Conservation (phyloP, 2,329 filamentous ascomycete species). For the Magnaporthiopsis rhizophila region DNA sequence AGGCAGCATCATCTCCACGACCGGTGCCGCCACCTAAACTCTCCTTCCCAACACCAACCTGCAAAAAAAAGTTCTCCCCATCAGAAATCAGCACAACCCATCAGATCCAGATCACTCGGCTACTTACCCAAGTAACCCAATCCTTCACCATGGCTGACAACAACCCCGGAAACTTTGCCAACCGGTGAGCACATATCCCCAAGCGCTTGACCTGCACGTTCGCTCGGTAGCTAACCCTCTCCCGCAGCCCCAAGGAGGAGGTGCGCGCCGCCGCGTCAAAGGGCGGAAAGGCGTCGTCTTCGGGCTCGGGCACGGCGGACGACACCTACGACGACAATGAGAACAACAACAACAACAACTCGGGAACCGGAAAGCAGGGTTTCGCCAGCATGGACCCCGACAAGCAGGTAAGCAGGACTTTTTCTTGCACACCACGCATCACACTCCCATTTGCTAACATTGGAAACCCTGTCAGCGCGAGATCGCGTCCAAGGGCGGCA, state of each 20-base stretch:
- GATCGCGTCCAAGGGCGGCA: conserved; percentile 47
- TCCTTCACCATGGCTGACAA: conserved; percentile 16
- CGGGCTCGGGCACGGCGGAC: no score
- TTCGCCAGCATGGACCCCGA: conserved; percentile 28
- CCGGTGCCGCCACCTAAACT: background rate
- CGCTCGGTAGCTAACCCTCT: background rate
- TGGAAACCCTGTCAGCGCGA: conserved; percentile 28
- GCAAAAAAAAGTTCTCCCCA: no score
- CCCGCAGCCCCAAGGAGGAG: conserved; percentile 32
- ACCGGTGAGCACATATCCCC: conserved; percentile 18
- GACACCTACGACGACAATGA: background rate
- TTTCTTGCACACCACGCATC: background rate
- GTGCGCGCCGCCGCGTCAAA: conserved; percentile 33
- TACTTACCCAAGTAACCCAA: background rate
- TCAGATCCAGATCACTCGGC: no score
- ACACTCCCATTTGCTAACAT: conserved; percentile 20
- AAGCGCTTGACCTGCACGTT: background rate
- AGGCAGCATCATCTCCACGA: background rate
- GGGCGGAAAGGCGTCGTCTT: conserved; percentile 26
- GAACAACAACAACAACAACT: background rate
- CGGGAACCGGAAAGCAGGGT: conserved; percentile 21
- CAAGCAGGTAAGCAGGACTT: conserved; percentile 26
- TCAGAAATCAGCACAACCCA: no score
- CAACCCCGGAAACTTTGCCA: conserved; percentile 31
- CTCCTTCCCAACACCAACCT: no score